These are phyloP conservation scores for Periconia digitata DNA, from an alignment of 2,329 filamentous ascomycete genomes.

Conservation along the genomic window DNA sequence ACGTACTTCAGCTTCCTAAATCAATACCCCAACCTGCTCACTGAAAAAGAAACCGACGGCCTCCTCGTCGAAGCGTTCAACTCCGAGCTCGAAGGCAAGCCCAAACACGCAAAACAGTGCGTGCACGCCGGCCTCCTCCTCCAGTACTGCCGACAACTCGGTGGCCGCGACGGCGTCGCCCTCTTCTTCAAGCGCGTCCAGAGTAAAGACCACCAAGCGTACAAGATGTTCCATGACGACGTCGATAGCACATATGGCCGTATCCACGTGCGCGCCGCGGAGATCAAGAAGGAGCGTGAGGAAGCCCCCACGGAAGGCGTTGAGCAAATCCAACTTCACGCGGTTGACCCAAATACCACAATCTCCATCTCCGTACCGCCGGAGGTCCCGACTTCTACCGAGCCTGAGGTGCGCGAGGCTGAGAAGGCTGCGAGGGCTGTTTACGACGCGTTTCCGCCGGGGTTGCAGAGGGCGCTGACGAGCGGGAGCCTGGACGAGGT, in stretches of 20 bases:
- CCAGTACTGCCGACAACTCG: slow-evolving; percentile 91
- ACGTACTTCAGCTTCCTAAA: slow-evolving; percentile 74
- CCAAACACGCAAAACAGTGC: slow-evolving; percentile 78
- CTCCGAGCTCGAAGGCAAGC: slow-evolving; percentile 73
- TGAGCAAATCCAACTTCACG: slow-evolving; percentile 96
- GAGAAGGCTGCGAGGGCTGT: slow-evolving; percentile 67
- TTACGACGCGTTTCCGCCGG: slow-evolving; percentile 81
- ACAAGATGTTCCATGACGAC: slow-evolving; percentile 88
- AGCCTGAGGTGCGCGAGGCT: slow-evolving; percentile 60
- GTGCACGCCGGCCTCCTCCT: slow-evolving; percentile 91
- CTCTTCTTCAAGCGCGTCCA: slow-evolving; percentile 97
- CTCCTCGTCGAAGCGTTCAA: slow-evolving; percentile 91
- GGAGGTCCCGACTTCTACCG: slow-evolving; percentile 44
- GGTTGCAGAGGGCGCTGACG: slow-evolving; percentile 79
- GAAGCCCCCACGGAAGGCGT: slow-evolving; percentile 62
- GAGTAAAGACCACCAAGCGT: slow-evolving; percentile 84
- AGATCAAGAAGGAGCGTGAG: slow-evolving; percentile 66
- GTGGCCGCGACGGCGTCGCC: slow-evolving; percentile 82
- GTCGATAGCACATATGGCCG: slow-evolving; percentile 83
- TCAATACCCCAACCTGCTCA: slow-evolving; percentile 75
- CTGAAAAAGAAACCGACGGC: slow-evolving; percentile 86
- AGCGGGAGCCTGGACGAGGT: slow-evolving; percentile 87
- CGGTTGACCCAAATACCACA: slow-evolving; percentile 87
- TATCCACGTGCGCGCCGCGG: slow-evolving; percentile 74
- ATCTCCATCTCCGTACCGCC: slow-evolving; percentile 86